phyloP scores from a whole-genome alignment of 352 stramenopile species.

The Phytopythium chamaehyphon region DNA sequence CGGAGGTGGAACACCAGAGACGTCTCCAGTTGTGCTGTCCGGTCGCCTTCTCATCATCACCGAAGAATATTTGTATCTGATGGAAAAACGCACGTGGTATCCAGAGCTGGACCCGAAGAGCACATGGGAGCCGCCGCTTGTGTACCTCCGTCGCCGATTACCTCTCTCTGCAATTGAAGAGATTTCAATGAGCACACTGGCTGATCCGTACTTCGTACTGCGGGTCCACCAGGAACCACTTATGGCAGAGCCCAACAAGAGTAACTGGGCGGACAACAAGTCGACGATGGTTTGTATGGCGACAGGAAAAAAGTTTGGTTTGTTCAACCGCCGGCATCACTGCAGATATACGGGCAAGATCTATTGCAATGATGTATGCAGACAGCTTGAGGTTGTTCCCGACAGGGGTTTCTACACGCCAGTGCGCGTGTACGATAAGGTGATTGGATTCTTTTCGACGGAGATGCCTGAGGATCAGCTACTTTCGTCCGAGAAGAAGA shows the following conservation, averaged over 20 bases:
- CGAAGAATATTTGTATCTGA: constrained; percentile 69
- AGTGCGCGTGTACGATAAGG: constrained; percentile 72
- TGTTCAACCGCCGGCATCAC: constrained; percentile 87
- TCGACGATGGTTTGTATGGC: constrained; percentile 79
- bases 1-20: constrained; percentile 15
- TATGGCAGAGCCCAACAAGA: constrained; percentile 60
- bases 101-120: constrained; percentile 53
- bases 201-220: constrained; percentile 78
- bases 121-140: constrained; percentile 47
- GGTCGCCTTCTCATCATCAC: constrained; percentile 65
- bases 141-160: constrained; percentile 69
- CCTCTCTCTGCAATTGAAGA: constrained; percentile 60
- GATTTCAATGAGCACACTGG: constrained; percentile 75
- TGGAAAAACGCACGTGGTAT: constrained; percentile 69
- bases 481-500: constrained; percentile 82
- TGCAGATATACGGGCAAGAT: constrained; percentile 85
- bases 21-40: constrained; percentile 30
- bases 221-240: constrained; percentile 53
- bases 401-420: constrained; percentile 79
- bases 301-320: constrained; percentile 83
- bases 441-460: constrained; percentile 78
- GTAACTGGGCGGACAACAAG: constrained; percentile 85
- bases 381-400: constrained; percentile 71
- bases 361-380: constrained; percentile 82
- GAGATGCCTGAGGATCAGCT: constrained; percentile 82